Evolutionary conservation across 2,329 filamentous ascomycete species (phyloP), one percentile per base, ranked within the genome.

Genomic region (Daldinia eschscholtzii): DNA sequence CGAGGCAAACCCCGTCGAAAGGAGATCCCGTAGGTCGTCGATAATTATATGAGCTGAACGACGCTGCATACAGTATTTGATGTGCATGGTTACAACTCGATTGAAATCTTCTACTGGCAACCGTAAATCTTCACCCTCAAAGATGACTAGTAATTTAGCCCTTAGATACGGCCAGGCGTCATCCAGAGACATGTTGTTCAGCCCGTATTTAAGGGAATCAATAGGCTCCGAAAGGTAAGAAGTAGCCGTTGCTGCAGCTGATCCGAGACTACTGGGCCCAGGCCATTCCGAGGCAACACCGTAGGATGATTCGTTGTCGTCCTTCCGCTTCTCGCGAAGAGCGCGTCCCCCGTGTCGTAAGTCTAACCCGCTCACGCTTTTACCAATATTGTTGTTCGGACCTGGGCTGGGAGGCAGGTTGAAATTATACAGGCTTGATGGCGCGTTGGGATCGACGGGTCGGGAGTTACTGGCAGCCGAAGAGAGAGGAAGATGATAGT

Each of bases 21-120:
- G 83, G 3, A 96, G 84, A 72, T 95, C 92, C 57, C 90, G 86
- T 7, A 96, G 80, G 74, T 96, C 93, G 71, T 95, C 92, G 10
- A 95, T 83, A 65, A 96, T 88, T 42, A 89, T 83, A 58, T 89
- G 88, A 0, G 92, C 91, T 0, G 89, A 87, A 46, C 92, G 87
- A 64, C 91, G 89, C 76, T 93, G 90, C 57, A 95, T 88, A 77
- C 92, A 94, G 67, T 90, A 91, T 74, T 92, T 89, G 12, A 96
- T 89, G 76, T 96, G 92, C 73, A 93, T 87, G 70, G 86, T 87
- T n/a, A 95, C 92, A 1, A 95, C 86, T 18, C 90, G 85, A 75
- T 97, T 97, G 75, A 96, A 90, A 75, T 95, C 92, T 78, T 97
- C 93, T 5, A 96, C 88, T 0, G 93, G 92, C n/a, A 93, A 84